These are phyloP conservation scores for Pyrenochaeta sp. DNA, from an alignment of 2,329 filamentous ascomycete genomes.

Conservation along the genomic window DNA sequence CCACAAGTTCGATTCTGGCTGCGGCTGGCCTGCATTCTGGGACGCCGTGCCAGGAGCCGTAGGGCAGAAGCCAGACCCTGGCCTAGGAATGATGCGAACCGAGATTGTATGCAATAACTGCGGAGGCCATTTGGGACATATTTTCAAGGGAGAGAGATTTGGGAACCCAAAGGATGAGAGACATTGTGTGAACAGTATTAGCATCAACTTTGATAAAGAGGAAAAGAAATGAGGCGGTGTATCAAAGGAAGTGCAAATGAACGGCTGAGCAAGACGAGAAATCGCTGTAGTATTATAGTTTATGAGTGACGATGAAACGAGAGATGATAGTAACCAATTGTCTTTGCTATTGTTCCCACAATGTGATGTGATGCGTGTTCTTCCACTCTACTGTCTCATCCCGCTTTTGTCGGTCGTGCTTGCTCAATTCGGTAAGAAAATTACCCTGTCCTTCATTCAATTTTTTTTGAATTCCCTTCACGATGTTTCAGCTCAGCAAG, in stretches of 20 bases:
- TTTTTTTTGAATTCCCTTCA: too few relatives aligned
- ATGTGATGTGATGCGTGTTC: too few relatives aligned
- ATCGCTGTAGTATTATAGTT: constrained; percentile 13
- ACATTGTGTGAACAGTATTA: constrained; percentile 95
- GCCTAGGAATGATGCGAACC: constrained; percentile 82
- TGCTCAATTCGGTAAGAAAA: neutral
- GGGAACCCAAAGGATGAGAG: constrained; percentile 90
- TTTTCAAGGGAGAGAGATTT: constrained; percentile 90
- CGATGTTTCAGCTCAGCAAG: too few relatives aligned
- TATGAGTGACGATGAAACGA: constrained; percentile 17
- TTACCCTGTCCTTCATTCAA: too few relatives aligned
- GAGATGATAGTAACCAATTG: neutral
- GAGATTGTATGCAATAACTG: constrained; percentile 97
- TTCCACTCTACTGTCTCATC: too few relatives aligned
- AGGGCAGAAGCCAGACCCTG: constrained; percentile 77
- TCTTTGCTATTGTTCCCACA: too few relatives aligned
- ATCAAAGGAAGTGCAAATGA: neutral
- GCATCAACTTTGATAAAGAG: constrained; percentile 81
- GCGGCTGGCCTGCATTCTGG: constrained; percentile 98
- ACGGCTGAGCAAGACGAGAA: neutral
- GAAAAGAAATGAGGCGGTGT: constrained; percentile 61
- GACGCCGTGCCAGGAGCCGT: constrained; percentile 94
- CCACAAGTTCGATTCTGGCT: constrained; percentile 96
- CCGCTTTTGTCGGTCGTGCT: neutral
- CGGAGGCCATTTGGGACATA: constrained; percentile 89